phyloP scores from a whole-genome alignment of 208 protist genomes.

The Leishmania guyanensis region DNA sequence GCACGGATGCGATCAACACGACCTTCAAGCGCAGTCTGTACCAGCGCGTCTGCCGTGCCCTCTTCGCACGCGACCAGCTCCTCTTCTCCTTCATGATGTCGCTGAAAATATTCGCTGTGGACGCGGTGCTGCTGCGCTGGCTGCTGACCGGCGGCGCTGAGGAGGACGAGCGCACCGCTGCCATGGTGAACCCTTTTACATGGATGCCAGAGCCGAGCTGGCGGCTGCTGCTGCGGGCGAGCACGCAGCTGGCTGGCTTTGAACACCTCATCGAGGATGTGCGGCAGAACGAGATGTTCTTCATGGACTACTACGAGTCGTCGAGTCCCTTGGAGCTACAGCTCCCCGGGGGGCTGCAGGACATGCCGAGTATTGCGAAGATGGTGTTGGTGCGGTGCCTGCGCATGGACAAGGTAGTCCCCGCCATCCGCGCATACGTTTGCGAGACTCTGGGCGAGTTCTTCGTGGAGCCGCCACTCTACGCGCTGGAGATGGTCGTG shows the following conservation, averaged over 20 bases:
- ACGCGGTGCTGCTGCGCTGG: slow-evolving; percentile 89
- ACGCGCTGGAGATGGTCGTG: slow-evolving; percentile 92
- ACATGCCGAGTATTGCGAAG: slow-evolving; percentile 81
- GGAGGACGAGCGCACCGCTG: slow-evolving; percentile 29
- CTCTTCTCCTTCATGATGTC: slow-evolving; percentile 96
- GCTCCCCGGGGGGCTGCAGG: slow-evolving; percentile 62
- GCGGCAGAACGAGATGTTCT: slow-evolving; percentile 61
- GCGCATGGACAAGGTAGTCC: slow-evolving; percentile 96
- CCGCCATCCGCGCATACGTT: slow-evolving; percentile 94
- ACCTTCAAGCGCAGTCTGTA: slow-evolving; percentile 91
- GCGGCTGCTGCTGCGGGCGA: slow-evolving; percentile 78
- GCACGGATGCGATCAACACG: slow-evolving; percentile 80
- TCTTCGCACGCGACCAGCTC: slow-evolving; percentile 95
- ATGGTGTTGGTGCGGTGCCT: slow-evolving; percentile 94
- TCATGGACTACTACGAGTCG: slow-evolving; percentile 87
- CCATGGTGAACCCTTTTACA: slow-evolving; percentile 53
- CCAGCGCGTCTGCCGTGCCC: slow-evolving; percentile 88
- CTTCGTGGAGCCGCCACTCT: slow-evolving; percentile 94
- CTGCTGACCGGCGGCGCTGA: slow-evolving; percentile 92
- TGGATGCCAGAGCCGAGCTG: slow-evolving; percentile 94
- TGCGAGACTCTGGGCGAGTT: slow-evolving; percentile 69
- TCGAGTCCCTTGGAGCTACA: slow-evolving; percentile 75
- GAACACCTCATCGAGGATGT: slow-evolving; percentile 43
- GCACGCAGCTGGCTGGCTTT: slow-evolving; percentile 69
- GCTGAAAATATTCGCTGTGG: slow-evolving; percentile 90